Evolutionary conservation across 257 asterid genomes (phyloP).

Genomic region (Ilex asprella): DNA sequence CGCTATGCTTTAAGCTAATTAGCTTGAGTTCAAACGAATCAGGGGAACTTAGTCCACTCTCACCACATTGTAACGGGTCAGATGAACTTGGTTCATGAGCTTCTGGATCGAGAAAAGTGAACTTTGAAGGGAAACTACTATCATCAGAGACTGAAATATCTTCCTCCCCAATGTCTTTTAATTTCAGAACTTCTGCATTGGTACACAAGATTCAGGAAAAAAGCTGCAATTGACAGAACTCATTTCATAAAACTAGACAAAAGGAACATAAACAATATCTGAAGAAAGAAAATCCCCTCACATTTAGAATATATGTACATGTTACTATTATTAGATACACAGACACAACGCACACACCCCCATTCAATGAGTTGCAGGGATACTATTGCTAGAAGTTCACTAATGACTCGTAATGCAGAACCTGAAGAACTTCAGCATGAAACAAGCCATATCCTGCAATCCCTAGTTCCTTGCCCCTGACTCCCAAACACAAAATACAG

Average conservation of each 20-base stretch:
- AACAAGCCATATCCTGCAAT: too few species aligned
- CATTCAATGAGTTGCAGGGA: too few species aligned
- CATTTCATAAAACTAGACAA: background rate
- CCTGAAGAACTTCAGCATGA: too few species aligned
- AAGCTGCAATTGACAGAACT: background rate
- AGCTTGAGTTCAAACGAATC: slow-evolving; percentile 30
- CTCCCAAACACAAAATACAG: too few species aligned
- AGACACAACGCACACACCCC: too few species aligned
- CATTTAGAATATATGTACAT: background rate
- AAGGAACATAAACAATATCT: background rate
- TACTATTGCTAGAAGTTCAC: too few species aligned
- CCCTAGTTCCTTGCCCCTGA: too few species aligned
- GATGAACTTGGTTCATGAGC: slow-evolving; percentile 18
- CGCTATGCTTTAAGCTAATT: slow-evolving; percentile 15
- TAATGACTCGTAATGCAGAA: too few species aligned
- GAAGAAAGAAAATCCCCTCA: background rate
- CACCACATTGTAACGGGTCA: slow-evolving; percentile 21
- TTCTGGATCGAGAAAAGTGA: slow-evolving; percentile 8
- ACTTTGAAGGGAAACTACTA: slow-evolving; percentile 17
- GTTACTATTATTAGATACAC: too few species aligned
- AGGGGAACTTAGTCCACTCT: slow-evolving; percentile 12
- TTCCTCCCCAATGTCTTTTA: slow-evolving; percentile 27
- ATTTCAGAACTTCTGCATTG: slow-evolving; percentile 37
- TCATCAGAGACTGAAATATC: slow-evolving; percentile 27
- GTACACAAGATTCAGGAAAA: background rate